Evolutionary conservation across 371 early-diverging fungal genomes (phyloP), one percentile per base, ranked within the genome.

Genomic region (Thermomucor indicae-seudaticae): DNA sequence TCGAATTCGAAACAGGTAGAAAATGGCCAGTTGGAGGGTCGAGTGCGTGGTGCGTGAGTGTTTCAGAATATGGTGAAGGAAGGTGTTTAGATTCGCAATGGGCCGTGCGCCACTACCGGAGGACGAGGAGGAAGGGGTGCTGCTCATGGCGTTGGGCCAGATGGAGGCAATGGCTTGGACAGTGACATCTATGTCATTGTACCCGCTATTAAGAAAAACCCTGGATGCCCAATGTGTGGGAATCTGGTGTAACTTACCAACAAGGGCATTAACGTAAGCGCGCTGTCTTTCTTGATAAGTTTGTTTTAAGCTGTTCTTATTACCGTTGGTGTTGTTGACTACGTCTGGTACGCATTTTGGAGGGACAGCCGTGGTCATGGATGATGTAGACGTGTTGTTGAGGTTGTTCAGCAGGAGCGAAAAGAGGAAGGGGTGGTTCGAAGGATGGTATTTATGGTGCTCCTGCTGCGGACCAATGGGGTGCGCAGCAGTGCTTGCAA

Each of bases 31-130:
- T 60, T 90, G 90, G 16, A 91, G 78, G 25, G 89, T 88, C 8
- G 90, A 85, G 53, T 84, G 88, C 28, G 91, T 86, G 23, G 88
- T 85, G 43, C 84, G 78, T 8, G 90, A 89, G 4, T 89, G 82
- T 54, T 85, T 78, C 6, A 91, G 69, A 42, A 90, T 76, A 54
- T 91, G 90, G 37, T 84, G 79, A 49, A 91, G 79, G 58, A 91
- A 90, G 48, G 67, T 60, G 32, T 76, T 72, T 16, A 89, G 75
- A 42, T 86, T 82, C 45, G 80, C 79, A 45, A 82, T 72, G n/a
- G 70, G 70, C 16, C 67, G 64, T n/a, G n/a, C n/a, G n/a, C n/a
- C n/a, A 40, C 60, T 71, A 12, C 41, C 35, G 20, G 17, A 34
- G 40, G 67, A 55, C 30, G 65, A 55, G 22, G 53, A 57, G n/a